These are phyloP conservation scores for Ogataea zsoltii DNA, from an alignment of 805 yeast genomes.

Conservation along the genomic window DNA sequence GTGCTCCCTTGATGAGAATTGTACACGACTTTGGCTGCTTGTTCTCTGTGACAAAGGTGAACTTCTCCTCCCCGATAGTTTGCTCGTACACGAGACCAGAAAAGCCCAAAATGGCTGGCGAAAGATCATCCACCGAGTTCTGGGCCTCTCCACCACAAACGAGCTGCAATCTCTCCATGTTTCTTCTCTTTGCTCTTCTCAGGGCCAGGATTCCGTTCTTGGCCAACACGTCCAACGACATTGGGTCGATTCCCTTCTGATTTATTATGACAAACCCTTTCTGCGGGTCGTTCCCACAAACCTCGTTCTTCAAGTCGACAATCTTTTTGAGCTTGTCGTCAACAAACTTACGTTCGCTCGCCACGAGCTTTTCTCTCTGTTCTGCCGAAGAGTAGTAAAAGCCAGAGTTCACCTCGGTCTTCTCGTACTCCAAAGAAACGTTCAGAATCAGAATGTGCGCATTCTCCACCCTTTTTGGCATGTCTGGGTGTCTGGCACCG, in stretches of 20 bases:
- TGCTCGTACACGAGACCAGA: conserved; percentile 92
- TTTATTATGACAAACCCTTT: conserved; percentile 91
- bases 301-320: conserved; percentile 88
- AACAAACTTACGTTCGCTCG: conserved; percentile 89
- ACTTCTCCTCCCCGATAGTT: conserved; percentile 95
- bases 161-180: conserved; percentile 96
- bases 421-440: conserved; percentile 94
- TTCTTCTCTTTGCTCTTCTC: conserved; percentile 97
- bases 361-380: conserved; percentile 92
- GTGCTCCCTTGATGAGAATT: conserved; percentile 90
- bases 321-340: conserved; percentile 91
- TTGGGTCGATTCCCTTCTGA: conserved; percentile 98
- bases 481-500: conserved; percentile 99
- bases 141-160: conserved; percentile 98
- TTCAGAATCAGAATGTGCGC: conserved; percentile 85
- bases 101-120: conserved; percentile 76
- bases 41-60: conserved; percentile 90
- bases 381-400: conserved; percentile 94
- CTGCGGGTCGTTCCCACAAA: conserved; percentile 72
- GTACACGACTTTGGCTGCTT: conserved; percentile 90
- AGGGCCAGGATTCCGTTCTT: conserved; percentile 90
- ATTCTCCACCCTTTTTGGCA: conserved; percentile 87
- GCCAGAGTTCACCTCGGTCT: conserved; percentile 95
- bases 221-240: conserved; percentile 93
- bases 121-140: conserved; percentile 91